Evolutionary conservation across 495 filamentous ascomycete species (phyloP).

Genomic region (Xylaria scruposa): DNA sequence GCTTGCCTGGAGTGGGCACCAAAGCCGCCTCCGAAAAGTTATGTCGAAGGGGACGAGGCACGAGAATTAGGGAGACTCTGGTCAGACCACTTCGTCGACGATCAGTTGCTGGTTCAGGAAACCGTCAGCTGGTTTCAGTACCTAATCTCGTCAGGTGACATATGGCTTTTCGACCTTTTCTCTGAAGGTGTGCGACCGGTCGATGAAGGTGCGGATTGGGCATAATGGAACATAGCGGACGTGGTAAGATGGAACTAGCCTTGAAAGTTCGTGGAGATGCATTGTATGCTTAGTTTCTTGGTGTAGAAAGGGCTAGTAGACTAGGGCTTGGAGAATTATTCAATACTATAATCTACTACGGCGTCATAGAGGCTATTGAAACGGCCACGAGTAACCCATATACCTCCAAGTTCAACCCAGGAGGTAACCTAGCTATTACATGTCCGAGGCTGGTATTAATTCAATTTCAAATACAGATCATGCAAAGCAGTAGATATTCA

Average conservation of each 20-base stretch:
- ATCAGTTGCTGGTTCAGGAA: constrained; percentile 9
- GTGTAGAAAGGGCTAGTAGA: too few relatives aligned
- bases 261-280: too few relatives aligned
- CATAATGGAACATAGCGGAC: not conserved
- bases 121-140: constrained; percentile 17
- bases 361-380: too few relatives aligned
- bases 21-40: constrained; percentile 18
- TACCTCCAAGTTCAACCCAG: too few relatives aligned
- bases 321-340: too few relatives aligned
- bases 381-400: too few relatives aligned
- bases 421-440: too few relatives aligned
- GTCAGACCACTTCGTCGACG: constrained; percentile 18
- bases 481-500: too few relatives aligned
- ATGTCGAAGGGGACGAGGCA: constrained; percentile 8
- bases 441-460: too few relatives aligned
- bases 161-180: constrained; percentile 23
- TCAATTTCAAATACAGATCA: too few relatives aligned
- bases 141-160: constrained; percentile 10
- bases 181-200: not conserved
- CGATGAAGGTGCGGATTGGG: constrained; percentile 20
- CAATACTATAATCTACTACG: too few relatives aligned
- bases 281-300: too few relatives aligned
- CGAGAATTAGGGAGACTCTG: constrained; percentile 18
- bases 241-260: not conserved
- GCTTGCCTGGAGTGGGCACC: constrained; percentile 30